Evolutionary conservation across 495 filamentous ascomycete species (phyloP).

Genomic region (Penicillium bialowiezense): DNA sequence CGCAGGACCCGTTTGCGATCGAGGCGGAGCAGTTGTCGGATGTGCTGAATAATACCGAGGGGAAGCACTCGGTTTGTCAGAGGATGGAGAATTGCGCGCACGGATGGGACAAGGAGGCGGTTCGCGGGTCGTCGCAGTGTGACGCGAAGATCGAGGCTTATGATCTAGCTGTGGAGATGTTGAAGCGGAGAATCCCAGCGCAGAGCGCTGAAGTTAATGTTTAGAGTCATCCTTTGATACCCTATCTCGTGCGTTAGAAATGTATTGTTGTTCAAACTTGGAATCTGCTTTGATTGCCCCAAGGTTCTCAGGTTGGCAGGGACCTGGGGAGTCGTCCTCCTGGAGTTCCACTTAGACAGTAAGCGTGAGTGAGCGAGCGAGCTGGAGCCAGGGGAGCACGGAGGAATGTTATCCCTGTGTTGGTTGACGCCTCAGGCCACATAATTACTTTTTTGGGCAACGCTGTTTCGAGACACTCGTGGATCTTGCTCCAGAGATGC

Average conservation of each 20-base stretch:
- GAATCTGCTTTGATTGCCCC: too few species aligned
- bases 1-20: conserved; percentile 35
- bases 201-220: background rate
- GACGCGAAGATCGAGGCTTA: conserved; percentile 38
- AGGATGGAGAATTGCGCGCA: conserved; percentile 43
- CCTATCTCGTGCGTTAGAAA: background rate
- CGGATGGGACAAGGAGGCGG: conserved; percentile 37
- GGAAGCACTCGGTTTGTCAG: conserved; percentile 30
- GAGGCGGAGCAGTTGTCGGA: conserved; percentile 41
- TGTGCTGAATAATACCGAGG: conserved; percentile 25
- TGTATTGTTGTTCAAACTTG: background rate
- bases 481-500: too few species aligned
- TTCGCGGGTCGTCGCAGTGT: conserved; percentile 20
- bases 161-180: conserved; percentile 26
- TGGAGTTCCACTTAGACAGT: too few species aligned
- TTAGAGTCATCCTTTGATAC: conserved; percentile 14
- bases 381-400: background rate
- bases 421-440: background rate
- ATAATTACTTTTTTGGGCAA: too few species aligned
- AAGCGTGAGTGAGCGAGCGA: too few species aligned
- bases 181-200: background rate
- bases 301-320: too few species aligned
- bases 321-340: too few species aligned
- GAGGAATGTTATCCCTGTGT: background rate
- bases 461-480: too few species aligned